Evolutionary conservation across 2,329 filamentous ascomycete genomes (phyloP).

Genomic region (Scedosporium dehoogii): DNA sequence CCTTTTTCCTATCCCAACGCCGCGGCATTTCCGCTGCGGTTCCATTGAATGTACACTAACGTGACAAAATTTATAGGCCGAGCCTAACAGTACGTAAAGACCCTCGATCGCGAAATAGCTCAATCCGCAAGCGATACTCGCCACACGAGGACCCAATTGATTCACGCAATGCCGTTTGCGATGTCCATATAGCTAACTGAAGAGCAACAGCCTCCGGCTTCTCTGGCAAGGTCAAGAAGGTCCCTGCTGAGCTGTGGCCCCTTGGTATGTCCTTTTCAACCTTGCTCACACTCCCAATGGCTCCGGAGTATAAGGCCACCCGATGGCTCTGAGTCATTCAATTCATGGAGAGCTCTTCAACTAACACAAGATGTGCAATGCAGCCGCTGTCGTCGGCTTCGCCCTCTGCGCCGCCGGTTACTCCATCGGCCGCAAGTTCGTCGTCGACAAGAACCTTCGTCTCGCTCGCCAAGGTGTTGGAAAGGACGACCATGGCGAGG

Average conservation of each 20-base stretch:
- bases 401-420: conserved; percentile 74
- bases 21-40: conserved; percentile 5
- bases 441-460: conserved; percentile 85
- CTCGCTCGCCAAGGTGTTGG: conserved; percentile 58
- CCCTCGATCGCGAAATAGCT: conserved; percentile 34
- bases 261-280: conserved; percentile 54
- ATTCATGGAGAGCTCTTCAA: background rate
- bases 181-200: background rate
- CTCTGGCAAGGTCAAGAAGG: conserved; percentile 31
- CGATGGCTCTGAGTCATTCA: no score
- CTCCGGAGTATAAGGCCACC: no score
- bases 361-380: conserved; percentile 15
- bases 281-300: background rate
- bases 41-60: background rate
- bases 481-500: conserved; percentile 22
- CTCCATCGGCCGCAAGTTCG: conserved; percentile 72
- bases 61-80: background rate
- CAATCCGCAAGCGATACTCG: conserved; percentile 86
- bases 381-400: conserved; percentile 80
- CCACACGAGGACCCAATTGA: conserved; percentile 42
- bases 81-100: background rate
- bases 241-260: conserved; percentile 89
- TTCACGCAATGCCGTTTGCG: background rate
- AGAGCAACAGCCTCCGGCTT: background rate
- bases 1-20: conserved; percentile 21